Base-by-base conservation (phyloP, 2,329 filamentous ascomycete genomes). In the Huntiella decipiens region DNA sequence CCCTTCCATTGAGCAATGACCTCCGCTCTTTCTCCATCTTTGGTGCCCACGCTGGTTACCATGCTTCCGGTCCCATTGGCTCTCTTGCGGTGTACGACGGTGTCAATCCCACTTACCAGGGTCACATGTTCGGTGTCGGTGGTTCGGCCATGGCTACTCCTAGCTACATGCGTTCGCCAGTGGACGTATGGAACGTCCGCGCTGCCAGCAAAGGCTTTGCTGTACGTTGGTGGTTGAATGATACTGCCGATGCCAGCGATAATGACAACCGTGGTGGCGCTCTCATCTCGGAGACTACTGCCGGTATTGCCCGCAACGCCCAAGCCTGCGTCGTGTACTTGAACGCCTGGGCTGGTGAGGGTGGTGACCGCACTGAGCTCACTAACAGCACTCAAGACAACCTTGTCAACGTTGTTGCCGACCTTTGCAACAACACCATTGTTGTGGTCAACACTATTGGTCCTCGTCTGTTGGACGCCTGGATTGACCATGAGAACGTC, bases 321-420 rank as follows among this genome's bases (percentile, higher is more conserved):
- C 69, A 86, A 53, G 67, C 83, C 5, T 91, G 84, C 51, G 59
- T 80, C 2, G 72, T 79, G 0, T 73, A 80, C 52, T 70, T 73
- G 52, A 81, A 81, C 54, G 71, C 67, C 4, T 82, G 79, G 58
- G 74, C 79, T 1, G 77, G 79, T 2, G 84, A 92, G 60, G 81
- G 79, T 1, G 79, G 69, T 51, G 69, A 83, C 48, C 67, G 74
- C 39, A 63, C 70, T 0, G 66, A 66, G 4, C 62, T 82, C 38
- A 67, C 68, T 36, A 82, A 88, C 56, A 77, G 79, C 49, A 74
- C 73, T 45, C 75, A 71, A 1, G 75, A 81, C 51, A 59, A 57
- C 0, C 60, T 80, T 0, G 66, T 80, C 38, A 59, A 59, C 1
- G 65, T 68, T 37, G 73, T 80, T 0, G 76, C 77, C 0, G 59